Base-by-base conservation (phyloP, 83 land plant genomes). In the Thuja plicata region DNA sequence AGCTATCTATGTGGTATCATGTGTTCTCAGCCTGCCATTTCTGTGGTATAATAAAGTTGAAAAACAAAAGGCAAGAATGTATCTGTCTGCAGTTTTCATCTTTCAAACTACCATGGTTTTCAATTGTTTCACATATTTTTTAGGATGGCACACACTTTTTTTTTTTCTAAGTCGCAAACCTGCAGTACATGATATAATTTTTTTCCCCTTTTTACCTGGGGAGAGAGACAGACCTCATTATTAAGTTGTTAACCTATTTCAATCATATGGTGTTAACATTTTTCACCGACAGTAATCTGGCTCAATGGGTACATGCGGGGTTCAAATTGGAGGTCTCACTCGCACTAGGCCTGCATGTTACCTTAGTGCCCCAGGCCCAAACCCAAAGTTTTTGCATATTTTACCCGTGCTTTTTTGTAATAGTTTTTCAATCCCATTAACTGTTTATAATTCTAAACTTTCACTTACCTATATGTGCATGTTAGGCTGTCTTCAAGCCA, bases 401-500 rank as follows among this genome's bases (percentile, higher is more conserved):
- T 57, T 83, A 40, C 30, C 54, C 34, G 87, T 9, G 48, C 32
- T 52, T 60, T 16, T 40, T 62, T 2, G 41, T 66, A 84, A 37
- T 60, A 9, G 27, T 86, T 86, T 86, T 89, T 12, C 76, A 87
- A 27, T 52, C 45, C 35, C 70, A 34, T 17, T 88, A 86, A 2
- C 90, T 48, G 71, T 86, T 30, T 88, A 17, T 30, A 35, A 48
- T 34, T 27, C 43, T 48, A 48, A 45, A 46, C n/a, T 17, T 45
- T 8, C 17, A 32, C 38, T 35, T 41, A 87, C 12, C 43, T 3
- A n/a, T 82, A 45, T 83, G 32, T 83, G 52, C 30, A 83, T 83
- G 85, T 62, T 91, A 96, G 97, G 94, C 98, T 81, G 90, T 89
- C 85, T 96, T 93, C 88, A 96, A 96, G 92, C 97, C 98, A 41